These are phyloP conservation scores for Trypanosoma avium DNA, from an alignment of 208 protist genomes.

Conservation along the genomic window DNA sequence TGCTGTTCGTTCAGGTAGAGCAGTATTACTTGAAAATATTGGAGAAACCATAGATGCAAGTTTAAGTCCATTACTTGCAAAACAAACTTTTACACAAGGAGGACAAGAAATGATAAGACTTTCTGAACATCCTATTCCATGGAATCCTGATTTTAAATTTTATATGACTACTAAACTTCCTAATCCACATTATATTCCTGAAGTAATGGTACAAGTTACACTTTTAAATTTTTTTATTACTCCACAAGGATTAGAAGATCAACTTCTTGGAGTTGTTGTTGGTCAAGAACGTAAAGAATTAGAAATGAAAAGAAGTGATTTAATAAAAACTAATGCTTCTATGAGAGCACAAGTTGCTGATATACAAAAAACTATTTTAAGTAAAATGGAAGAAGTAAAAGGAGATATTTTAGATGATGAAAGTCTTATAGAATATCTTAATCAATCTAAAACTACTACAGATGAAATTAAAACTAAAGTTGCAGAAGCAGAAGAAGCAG, in stretches of 20 bases:
- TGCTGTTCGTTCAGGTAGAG: constrained; percentile 92
- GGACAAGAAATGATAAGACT: constrained; percentile 96
- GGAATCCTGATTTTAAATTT: constrained; percentile 96
- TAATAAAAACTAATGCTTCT: constrained; percentile 95
- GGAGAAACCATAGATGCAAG: constrained; percentile 94
- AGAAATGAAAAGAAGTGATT: constrained; percentile 92
- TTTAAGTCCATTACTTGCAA: constrained; percentile 95
- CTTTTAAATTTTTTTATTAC: constrained; percentile 99
- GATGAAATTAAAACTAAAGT: constrained; percentile 92
- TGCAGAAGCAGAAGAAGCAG: constrained; percentile 95
- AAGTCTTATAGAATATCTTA: constrained; percentile 94
- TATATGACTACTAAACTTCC: constrained; percentile 98
- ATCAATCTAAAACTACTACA: constrained; percentile 96
- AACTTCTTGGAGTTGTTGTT: constrained; percentile 97
- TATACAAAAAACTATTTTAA: constrained; percentile 97
- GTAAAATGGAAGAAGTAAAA: constrained; percentile 93
- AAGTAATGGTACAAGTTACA: constrained; percentile 97
- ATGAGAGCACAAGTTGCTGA: constrained; percentile 96
- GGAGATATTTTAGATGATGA: constrained; percentile 98
- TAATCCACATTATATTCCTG: constrained; percentile 98
- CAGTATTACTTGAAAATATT: constrained; percentile 97
- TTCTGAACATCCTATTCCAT: constrained; percentile 95
- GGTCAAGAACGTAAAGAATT: constrained; percentile 97
- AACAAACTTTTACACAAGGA: constrained; percentile 94
- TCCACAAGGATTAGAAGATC: constrained; percentile 96